These are phyloP conservation scores for Polytrichum commune DNA, from an alignment of 225 moss, liverwort and hornwort species.

Conservation along the genomic window DNA sequence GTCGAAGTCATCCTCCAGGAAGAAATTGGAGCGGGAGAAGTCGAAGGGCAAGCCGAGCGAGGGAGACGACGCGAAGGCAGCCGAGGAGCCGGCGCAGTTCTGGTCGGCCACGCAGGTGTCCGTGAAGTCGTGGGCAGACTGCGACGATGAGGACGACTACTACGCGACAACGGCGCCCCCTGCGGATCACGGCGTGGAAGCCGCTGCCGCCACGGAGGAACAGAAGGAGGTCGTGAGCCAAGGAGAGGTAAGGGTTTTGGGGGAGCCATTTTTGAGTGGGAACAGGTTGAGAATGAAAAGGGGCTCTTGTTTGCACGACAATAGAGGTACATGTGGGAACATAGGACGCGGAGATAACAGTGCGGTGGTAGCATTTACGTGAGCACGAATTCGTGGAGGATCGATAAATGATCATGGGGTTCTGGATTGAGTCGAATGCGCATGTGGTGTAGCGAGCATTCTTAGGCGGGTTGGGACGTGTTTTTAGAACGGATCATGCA, in stretches of 20 bases:
- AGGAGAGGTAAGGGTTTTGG: constrained; percentile 69
- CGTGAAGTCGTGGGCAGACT: constrained; percentile 99
- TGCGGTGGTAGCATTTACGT: no score
- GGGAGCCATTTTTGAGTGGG: background rate
- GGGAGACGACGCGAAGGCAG: constrained; percentile 51
- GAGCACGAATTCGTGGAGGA: no score
- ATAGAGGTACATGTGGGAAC: no score
- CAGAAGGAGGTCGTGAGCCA: constrained; percentile 91
- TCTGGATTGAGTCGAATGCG: no score
- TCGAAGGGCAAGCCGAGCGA: constrained; percentile 76
- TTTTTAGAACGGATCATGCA: no score
- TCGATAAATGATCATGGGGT: no score
- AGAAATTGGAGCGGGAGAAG: constrained; percentile 73
- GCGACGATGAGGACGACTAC: constrained; percentile 99
- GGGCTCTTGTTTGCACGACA: no score
- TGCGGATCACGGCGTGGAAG: constrained; percentile 64
- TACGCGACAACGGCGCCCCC: constrained; percentile 91
- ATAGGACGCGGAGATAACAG: no score
- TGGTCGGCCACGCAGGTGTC: constrained; percentile 94
- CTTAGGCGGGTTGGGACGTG: no score
- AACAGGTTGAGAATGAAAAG: no score
- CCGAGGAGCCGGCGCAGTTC: constrained; percentile 86
- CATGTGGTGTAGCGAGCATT: no score
- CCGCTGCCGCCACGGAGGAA: constrained; percentile 53
- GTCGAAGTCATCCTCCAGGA: constrained; percentile 93